Evolutionary conservation across 768 basidiomycete species (phyloP).

Genomic region (Chalciporus piperatus): DNA sequence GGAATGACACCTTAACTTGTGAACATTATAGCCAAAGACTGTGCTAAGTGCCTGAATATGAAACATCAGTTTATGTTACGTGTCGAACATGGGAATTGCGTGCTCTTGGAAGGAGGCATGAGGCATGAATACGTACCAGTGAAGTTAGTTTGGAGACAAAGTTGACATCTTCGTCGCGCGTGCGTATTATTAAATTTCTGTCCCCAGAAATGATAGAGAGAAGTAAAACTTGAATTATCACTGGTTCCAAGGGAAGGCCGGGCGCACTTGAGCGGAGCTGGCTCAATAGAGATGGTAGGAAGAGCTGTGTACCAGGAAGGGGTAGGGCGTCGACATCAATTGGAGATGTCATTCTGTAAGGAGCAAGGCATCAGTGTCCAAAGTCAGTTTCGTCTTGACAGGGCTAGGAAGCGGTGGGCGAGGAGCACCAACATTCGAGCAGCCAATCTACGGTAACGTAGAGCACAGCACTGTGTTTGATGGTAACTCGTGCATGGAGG

Average conservation of each 20-base stretch:
- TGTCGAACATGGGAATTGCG: constrained; percentile 6
- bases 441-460: background rate
- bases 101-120: background rate
- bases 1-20: constrained; percentile 51
- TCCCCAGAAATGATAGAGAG: constrained; percentile 61
- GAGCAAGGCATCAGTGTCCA: background rate
- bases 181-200: constrained; percentile 62
- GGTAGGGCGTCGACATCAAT: constrained; percentile 32
- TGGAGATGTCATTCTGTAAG: constrained; percentile 13
- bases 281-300: constrained; percentile 49
- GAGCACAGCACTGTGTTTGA: constrained; percentile 21
- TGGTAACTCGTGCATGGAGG: constrained; percentile 16
- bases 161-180: constrained; percentile 61
- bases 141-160: constrained; percentile 55
- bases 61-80: constrained; percentile 6
- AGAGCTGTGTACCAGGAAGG: constrained; percentile 41
- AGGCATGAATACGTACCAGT: constrained; percentile 41
- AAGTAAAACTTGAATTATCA: constrained; percentile 63
- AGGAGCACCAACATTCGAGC: background rate
- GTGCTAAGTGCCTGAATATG: constrained; percentile 51
- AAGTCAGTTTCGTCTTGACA: background rate
- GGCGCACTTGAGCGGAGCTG: constrained; percentile 44
- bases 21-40: constrained; percentile 57
- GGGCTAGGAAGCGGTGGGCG: too few species aligned
- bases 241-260: constrained; percentile 56